Base-by-base conservation (phyloP, 192 early-diverging fungal genomes). In the Coemansia umbellata region DNA sequence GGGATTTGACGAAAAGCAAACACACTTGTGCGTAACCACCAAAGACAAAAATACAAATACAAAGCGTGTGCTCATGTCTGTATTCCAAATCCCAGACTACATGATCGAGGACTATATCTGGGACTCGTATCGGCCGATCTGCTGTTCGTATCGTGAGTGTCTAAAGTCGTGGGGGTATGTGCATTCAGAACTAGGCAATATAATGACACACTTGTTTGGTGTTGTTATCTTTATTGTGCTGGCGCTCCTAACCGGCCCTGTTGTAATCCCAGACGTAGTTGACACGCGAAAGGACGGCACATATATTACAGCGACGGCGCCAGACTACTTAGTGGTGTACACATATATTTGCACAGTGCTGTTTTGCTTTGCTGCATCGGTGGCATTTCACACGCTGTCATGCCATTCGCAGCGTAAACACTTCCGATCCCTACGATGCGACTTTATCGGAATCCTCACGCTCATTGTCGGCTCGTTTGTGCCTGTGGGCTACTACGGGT, bases 161-260 rank as follows among this genome's bases (percentile, higher is more conserved):
- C 31, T 89, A 14, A 59, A 69, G 27, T 88, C 91, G 6, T 66
- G 95, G 55, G 78, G 81, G 7, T 94, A 89, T 59, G 64, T 94
- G 24, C 93, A 97, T 54, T 94, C 95, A 44, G 95, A 97, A 66
- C 86, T 84, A 42, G 93, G 90, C 26, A 97, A 97, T 61, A 88
- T 97, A 32, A 85, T 87, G 77, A 83, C 89, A 4, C 95, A 97
- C 53, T 54, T 90, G 2, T 11, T 87, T 8, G 95, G 91, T 3
- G 66, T 83, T 1, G 8, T 84, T 4, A 36, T 69, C 1, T 85
- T 94, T 63, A 37, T 82, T 22, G 51, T 66, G 8, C 67, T 85
- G 31, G 81, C 79, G 2, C 57, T 50, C 6, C 54, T 81, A 17
- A 73, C 79, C 2, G 74, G 74, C 0, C 74, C 74, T 1, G 43